phyloP scores from a whole-genome alignment of 192 early-diverging fungal genomes.

The Linnemannia schmuckeri region DNA sequence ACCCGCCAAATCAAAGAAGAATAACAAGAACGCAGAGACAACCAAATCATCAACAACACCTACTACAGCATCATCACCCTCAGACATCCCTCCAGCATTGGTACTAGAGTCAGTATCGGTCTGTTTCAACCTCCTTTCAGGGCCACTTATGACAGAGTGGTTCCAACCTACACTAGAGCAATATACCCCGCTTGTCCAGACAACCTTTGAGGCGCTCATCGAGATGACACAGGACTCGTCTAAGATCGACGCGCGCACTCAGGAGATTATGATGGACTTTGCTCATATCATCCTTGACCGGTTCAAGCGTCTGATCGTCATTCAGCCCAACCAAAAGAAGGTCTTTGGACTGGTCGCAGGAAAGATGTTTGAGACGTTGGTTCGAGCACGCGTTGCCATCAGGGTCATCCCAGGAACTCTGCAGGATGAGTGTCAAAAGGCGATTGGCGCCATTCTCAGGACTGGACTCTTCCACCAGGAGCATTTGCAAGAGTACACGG shows the following conservation, averaged over 20 bases:
- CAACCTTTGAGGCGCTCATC: constrained; percentile 34
- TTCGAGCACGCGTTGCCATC: constrained; percentile 25
- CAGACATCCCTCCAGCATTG: background rate
- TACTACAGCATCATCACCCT: background rate
- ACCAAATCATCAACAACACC: background rate
- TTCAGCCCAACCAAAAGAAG: constrained; percentile 54
- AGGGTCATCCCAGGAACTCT: background rate
- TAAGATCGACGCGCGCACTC: background rate
- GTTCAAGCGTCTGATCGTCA: constrained; percentile 34
- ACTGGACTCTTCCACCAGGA: constrained; percentile 49
- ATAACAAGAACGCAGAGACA: constrained; percentile 14
- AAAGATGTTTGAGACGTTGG: constrained; percentile 40
- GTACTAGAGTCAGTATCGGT: constrained; percentile 18
- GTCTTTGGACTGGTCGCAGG: constrained; percentile 38
- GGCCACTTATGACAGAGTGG: constrained; percentile 40
- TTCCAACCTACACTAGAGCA: constrained; percentile 54
- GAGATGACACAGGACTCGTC: constrained; percentile 19
- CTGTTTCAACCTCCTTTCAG: constrained; percentile 36
- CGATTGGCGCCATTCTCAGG: constrained; percentile 35
- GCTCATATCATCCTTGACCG: constrained; percentile 32
- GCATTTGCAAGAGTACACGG: constrained; percentile 50
- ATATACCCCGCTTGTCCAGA: constrained; percentile 53
- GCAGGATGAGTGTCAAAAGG: constrained; percentile 23
- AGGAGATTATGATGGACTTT: constrained; percentile 15
- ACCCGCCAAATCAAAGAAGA: constrained; percentile 8